Evolutionary conservation across 1,284 basidiomycete species (phyloP).

Genomic region (Moesziomyces parantarcticus): DNA sequence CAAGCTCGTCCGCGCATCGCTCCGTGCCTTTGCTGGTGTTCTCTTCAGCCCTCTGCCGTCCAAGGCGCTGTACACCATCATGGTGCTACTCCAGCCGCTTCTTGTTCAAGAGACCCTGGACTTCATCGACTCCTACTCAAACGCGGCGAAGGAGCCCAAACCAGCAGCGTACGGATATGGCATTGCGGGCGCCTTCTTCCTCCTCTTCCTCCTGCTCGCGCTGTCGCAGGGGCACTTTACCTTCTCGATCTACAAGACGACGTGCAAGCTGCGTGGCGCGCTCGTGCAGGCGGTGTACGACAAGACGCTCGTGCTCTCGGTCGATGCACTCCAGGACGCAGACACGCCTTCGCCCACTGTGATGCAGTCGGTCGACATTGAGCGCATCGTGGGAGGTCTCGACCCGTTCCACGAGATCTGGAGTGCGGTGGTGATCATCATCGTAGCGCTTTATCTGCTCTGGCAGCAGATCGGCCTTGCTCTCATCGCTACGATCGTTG

Average conservation of each 20-base stretch:
- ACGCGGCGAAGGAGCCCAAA: slow-evolving; percentile 6
- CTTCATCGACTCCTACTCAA: slow-evolving; percentile 36
- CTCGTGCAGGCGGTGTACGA: slow-evolving; percentile 45
- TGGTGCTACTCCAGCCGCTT: slow-evolving; percentile 38
- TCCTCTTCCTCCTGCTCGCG: slow-evolving; percentile 35
- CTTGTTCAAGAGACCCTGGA: slow-evolving; percentile 46
- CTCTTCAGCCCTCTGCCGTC: slow-evolving; percentile 30
- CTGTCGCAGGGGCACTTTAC: slow-evolving; percentile 23
- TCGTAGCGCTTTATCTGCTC: slow-evolving; percentile 44
- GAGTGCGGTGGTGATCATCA: slow-evolving; percentile 44
- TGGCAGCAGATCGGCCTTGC: slow-evolving; percentile 39
- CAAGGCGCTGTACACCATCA: slow-evolving; percentile 30
- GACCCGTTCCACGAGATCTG: slow-evolving; percentile 47
- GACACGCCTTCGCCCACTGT: slow-evolving; percentile 33
- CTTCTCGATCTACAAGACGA: slow-evolving; percentile 22
- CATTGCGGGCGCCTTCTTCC: slow-evolving; percentile 46
- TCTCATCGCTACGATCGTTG: slow-evolving; percentile 46
- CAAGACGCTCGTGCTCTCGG: slow-evolving; percentile 46
- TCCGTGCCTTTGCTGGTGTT: slow-evolving; percentile 21
- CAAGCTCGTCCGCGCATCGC: slow-evolving; percentile 4
- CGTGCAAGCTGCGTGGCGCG: slow-evolving; percentile 44
- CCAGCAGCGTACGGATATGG: slow-evolving; percentile 46
- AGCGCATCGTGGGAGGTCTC: slow-evolving; percentile 43
- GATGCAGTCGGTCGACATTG: slow-evolving; percentile 53
- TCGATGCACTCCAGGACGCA: slow-evolving; percentile 26